A percentile compares a stretch with the other conserved stretches of the same genome.
Evolutionary conservation across 768 basidiomycete species (phyloP).

Genomic region (Suillus tomentosus): DNA sequence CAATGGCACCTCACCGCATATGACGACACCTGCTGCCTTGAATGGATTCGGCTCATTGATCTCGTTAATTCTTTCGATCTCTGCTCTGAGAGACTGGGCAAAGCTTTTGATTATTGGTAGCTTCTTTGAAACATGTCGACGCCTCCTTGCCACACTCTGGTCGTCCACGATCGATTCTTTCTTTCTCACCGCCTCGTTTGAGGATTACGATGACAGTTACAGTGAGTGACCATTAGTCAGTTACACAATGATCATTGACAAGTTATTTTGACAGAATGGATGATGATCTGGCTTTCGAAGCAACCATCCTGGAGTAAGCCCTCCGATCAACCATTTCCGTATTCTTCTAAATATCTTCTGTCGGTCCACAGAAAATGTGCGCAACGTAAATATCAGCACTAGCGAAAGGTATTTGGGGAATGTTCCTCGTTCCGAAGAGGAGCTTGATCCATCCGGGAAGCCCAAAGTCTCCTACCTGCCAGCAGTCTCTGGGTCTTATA

Average conservation of each 20-base stretch:
- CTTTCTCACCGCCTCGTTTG: slow-evolving; percentile 63
- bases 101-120: slow-evolving; percentile 66
- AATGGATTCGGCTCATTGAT: slow-evolving; percentile 26
- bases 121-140: slow-evolving; percentile 58
- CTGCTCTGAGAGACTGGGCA: slow-evolving; percentile 62
- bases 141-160: slow-evolving; percentile 46
- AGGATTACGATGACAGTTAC: slow-evolving; percentile 58
- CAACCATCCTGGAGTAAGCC: slow-evolving; percentile 60
- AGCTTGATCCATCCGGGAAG: slow-evolving; percentile 24
- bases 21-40: slow-evolving; percentile 19
- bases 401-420: slow-evolving; percentile 35
- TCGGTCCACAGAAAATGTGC: slow-evolving; percentile 35
- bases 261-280: slow-evolving; percentile 53
- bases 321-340: not conserved
- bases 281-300: slow-evolving; percentile 68
- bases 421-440: slow-evolving; percentile 24
- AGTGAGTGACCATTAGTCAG: slow-evolving; percentile 38
- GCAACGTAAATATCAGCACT: slow-evolving; percentile 57
- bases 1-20: slow-evolving; percentile 18
- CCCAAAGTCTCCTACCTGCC: slow-evolving; percentile 38
- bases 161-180: slow-evolving; percentile 48
- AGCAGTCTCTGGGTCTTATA: slow-evolving; percentile 34
- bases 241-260: not conserved
- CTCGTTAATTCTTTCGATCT: slow-evolving; percentile 50
- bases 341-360: slow-evolving; percentile 1